Conservation (phyloP, 768 basidiomycete genomes). For the Agaricus sinodeliciosus region DNA sequence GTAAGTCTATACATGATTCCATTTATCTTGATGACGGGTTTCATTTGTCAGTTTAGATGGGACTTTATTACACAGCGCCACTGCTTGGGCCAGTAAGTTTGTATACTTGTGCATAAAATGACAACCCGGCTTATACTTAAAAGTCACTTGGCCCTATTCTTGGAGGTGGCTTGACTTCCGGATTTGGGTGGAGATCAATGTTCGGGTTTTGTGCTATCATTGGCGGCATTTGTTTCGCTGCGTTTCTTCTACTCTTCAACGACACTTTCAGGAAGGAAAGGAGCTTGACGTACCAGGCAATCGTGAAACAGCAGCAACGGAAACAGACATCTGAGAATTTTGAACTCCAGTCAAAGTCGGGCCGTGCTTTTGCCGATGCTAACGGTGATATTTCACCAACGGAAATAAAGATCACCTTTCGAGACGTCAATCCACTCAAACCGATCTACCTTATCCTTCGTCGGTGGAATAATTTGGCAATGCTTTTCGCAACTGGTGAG, state of each 20-base stretch:
- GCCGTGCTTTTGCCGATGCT: too few species aligned
- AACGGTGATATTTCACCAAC: too few species aligned
- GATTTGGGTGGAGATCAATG: constrained; percentile 65
- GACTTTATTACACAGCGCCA: constrained; percentile 70
- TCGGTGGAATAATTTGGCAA: too few species aligned
- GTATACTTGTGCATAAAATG: not conserved
- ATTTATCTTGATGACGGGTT: too few species aligned
- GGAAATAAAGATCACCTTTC: too few species aligned
- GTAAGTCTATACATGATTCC: constrained; percentile 11
- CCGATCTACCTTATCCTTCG: too few species aligned
- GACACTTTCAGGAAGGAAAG: constrained; percentile 80
- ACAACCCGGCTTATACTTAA: not conserved
- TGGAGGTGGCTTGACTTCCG: constrained; percentile 57
- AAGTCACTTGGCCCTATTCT: constrained; percentile 55
- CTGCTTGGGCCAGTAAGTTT: constrained; percentile 48
- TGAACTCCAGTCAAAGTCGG: too few species aligned
- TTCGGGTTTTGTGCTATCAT: constrained; percentile 76
- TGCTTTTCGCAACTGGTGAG: too few species aligned
- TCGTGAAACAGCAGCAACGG: constrained; percentile 32
- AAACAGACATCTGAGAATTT: too few species aligned
- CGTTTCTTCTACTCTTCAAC: constrained; percentile 59
- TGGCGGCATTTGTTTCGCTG: constrained; percentile 41
- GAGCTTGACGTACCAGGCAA: constrained; percentile 67
- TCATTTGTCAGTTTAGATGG: constrained; percentile 36
- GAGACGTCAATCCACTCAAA: too few species aligned